Base-by-base conservation (phyloP, 2,329 filamentous ascomycete genomes). In the Xylaria arbuscula region DNA sequence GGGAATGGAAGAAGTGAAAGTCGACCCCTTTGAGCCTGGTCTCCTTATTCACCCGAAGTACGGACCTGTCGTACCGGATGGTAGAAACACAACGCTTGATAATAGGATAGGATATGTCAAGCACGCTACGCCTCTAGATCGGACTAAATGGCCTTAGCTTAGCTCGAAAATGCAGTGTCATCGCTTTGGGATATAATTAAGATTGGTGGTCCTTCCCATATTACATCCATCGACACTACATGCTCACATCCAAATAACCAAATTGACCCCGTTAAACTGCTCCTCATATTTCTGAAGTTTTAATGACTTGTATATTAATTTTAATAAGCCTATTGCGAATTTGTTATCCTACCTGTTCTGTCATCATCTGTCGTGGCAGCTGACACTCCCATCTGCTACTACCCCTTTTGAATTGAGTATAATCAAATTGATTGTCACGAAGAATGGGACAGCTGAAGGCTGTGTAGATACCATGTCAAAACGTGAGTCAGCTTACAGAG, bases 41-140 rank as follows among this genome's bases (percentile, higher is more conserved):
- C 61, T 75, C 11, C 50, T 75, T 36, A 58, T 74, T 2, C 72
- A 75, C 47, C 73, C 73, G 13, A 74, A 73, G 32, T 72, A 72
- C 34, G 73, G 73, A 22, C 68, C 66, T 17, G 70, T 73, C 17
- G 70, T 73, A 5, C 70, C 70, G 0, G 67, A 72, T 50, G 71
- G 71, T 10, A 61, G 72, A 40, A 53, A 72, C 3, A 72, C 70
- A 4, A 68, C n/a, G 28, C 45, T 72, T 11, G 70, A 71, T n/a
- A 72, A 73, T 34, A 62, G 70, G 38, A 72, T 71, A 59, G 72
- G 70, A 48, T 72, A 69, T 47, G 68, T 71, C 42, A 72, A 68
- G 66, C 47, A 71, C 17, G 66, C 72, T 13, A 71, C 66, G 17
- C 68, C 70, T 15, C 50, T 73, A 7, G 62, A 72, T 40, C 55